A percentile compares a stretch with the other conserved stretches of the same genome.
These are phyloP conservation scores for Starmerella riodocensis DNA, from an alignment of 805 yeast species.

Conservation along the genomic window DNA sequence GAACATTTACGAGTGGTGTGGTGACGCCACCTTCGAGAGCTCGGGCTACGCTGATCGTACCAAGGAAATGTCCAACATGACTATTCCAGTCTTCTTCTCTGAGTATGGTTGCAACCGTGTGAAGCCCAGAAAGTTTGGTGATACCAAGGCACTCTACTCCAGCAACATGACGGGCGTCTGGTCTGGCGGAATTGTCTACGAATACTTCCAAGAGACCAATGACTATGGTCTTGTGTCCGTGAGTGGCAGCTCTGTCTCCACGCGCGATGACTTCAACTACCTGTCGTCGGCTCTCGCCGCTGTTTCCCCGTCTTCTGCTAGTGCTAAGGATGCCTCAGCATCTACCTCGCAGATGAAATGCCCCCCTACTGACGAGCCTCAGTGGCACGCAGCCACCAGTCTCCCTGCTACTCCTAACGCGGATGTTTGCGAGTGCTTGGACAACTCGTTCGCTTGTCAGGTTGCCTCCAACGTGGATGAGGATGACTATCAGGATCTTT, in stretches of 20 bases:
- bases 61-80: slow-evolving; percentile 52
- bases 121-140: slow-evolving; percentile 64
- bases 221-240: slow-evolving; percentile 66
- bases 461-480: slow-evolving; percentile 38
- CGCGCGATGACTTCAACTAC: slow-evolving; percentile 48
- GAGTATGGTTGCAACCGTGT: slow-evolving; percentile 77
- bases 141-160: slow-evolving; percentile 53
- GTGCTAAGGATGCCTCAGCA: slow-evolving; percentile 29
- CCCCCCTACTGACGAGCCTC: slow-evolving; percentile 35
- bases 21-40: slow-evolving; percentile 39
- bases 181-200: slow-evolving; percentile 90
- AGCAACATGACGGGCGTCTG: slow-evolving; percentile 73
- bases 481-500: slow-evolving; percentile 49
- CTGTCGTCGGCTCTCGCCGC: slow-evolving; percentile 41
- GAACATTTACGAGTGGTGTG: slow-evolving; percentile 86
- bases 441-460: slow-evolving; percentile 43
- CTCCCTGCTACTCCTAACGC: slow-evolving; percentile 71
- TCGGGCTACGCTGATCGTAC: slow-evolving; percentile 68
- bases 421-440: slow-evolving; percentile 51
- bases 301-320: slow-evolving; percentile 39
- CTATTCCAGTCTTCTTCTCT: slow-evolving; percentile 74
- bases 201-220: slow-evolving; percentile 78
- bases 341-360: slow-evolving; percentile 31
- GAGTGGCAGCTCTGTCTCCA: slow-evolving; percentile 37
- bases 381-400: slow-evolving; percentile 55